Conservation (phyloP, 495 filamentous ascomycete species). For the Zalerion maritima region DNA sequence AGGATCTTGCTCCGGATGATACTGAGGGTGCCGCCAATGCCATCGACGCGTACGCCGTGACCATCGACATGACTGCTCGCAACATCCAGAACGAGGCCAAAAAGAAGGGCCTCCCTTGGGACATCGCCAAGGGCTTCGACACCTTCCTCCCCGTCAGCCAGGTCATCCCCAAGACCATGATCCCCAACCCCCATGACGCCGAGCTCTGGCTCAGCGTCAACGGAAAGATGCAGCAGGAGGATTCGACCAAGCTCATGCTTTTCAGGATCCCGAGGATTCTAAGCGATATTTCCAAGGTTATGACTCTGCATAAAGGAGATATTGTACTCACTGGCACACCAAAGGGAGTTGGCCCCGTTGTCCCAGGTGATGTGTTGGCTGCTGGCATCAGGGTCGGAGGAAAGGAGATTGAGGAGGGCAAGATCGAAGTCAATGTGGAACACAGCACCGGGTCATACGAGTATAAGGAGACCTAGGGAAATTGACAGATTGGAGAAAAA, state of each 20-base stretch:
- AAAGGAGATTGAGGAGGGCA: conserved; percentile 72
- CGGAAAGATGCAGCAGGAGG: conserved; percentile 56
- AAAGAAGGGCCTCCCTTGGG: conserved; percentile 93
- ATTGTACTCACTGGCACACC: conserved; percentile 90
- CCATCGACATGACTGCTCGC: conserved; percentile 87
- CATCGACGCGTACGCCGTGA: conserved; percentile 61
- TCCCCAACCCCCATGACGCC: conserved; percentile 77
- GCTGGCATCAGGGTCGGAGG: conserved; percentile 71
- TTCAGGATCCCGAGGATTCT: conserved; percentile 76
- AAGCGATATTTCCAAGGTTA: conserved; percentile 83
- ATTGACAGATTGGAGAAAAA: too few relatives aligned
- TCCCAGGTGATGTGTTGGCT: conserved; percentile 75
- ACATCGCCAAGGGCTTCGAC: conserved; percentile 91
- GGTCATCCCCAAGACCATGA: conserved; percentile 57
- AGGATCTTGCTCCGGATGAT: conserved; percentile 56
- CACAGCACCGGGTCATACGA: conserved; percentile 42
- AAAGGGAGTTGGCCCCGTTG: conserved; percentile 83
- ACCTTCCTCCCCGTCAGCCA: conserved; percentile 81
- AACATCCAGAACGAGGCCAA: conserved; percentile 92
- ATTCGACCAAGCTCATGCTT: conserved; percentile 82
- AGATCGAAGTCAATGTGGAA: conserved; percentile 69
- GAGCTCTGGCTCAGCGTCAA: conserved; percentile 77
- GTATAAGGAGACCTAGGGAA: conserved; percentile 44
- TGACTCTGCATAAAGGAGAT: conserved; percentile 85
- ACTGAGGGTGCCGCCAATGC: conserved; percentile 45